These are phyloP conservation scores for Phanerochaete carnosa DNA, from an alignment of 768 basidiomycete species.

Conservation along the genomic window DNA sequence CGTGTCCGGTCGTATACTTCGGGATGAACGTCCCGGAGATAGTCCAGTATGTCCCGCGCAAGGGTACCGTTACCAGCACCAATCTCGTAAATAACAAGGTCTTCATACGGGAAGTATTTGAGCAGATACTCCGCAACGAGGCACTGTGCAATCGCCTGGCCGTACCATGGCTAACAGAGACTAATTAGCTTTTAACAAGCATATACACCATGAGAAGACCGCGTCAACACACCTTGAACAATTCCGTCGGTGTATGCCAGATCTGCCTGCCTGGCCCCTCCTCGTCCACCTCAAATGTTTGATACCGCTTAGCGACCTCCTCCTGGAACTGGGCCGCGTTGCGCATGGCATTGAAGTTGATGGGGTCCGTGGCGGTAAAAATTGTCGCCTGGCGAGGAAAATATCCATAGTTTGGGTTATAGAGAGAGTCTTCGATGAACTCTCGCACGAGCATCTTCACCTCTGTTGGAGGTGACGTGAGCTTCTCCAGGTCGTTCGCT, in stretches of 20 bases:
- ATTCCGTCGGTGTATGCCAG: constrained; percentile 98
- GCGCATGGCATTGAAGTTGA: constrained; percentile 67
- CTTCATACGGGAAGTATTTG: constrained; percentile 95
- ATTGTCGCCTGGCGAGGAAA: constrained; percentile 93
- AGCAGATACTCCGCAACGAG: constrained; percentile 90
- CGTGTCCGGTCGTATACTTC: constrained; percentile 91
- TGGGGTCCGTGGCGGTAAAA: constrained; percentile 62
- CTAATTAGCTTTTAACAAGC: constrained; percentile 10
- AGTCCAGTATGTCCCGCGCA: constrained; percentile 84
- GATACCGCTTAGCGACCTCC: constrained; percentile 74
- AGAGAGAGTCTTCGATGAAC: constrained; percentile 94
- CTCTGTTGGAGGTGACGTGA: constrained; percentile 59
- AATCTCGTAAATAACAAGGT: constrained; percentile 94
- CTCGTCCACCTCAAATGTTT: constrained; percentile 59
- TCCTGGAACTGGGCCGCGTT: constrained; percentile 78
- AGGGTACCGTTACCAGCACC: constrained; percentile 98
- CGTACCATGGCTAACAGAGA: constrained; percentile 81
- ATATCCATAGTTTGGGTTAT: constrained; percentile 97
- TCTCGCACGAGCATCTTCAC: constrained; percentile 96
- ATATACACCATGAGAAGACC: background rate
- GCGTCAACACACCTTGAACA: constrained; percentile 77
- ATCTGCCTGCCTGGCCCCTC: constrained; percentile 82
- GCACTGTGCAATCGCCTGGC: constrained; percentile 84
- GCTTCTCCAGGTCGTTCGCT: constrained; percentile 62
- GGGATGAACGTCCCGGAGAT: constrained; percentile 71